These are phyloP conservation scores for Xerocomus potaroensis DNA, from an alignment of 768 basidiomycete genomes.

Conservation along the genomic window DNA sequence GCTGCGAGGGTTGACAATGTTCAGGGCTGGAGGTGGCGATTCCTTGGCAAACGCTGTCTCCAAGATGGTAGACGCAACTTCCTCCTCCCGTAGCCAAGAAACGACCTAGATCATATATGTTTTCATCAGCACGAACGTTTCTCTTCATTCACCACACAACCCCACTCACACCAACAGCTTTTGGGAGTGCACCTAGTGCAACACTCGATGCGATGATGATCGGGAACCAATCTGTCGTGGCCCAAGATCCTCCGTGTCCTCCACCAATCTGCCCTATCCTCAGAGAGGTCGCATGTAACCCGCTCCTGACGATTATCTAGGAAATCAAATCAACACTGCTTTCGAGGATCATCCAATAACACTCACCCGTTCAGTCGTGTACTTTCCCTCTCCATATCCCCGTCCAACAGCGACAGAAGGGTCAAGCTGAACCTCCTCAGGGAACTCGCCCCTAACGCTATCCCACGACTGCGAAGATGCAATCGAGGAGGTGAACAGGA, in stretches of 20 bases:
- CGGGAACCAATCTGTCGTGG: constrained; percentile 28
- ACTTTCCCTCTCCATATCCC: constrained; percentile 49
- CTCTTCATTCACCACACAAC: too few species aligned
- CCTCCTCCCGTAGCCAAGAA: constrained; percentile 43
- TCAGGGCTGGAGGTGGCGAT: constrained; percentile 23
- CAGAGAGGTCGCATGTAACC: constrained; percentile 34
- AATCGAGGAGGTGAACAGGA: constrained; percentile 41
- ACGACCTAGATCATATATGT: too few species aligned
- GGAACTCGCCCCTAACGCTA: constrained; percentile 26
- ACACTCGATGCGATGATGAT: constrained; percentile 36
- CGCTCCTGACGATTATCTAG: constrained; percentile 37
- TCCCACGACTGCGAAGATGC: constrained; percentile 32
- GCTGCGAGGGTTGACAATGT: constrained; percentile 39
- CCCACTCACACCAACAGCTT: constrained; percentile 33
- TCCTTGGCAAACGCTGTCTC: constrained; percentile 23
- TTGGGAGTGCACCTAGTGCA: constrained; percentile 25
- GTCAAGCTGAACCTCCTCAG: constrained; percentile 33
- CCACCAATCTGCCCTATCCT: constrained; percentile 47
- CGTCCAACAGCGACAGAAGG: constrained; percentile 33
- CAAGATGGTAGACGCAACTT: constrained; percentile 32
- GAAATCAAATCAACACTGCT: too few species aligned
- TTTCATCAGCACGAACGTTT: too few species aligned
- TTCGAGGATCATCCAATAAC: too few species aligned
- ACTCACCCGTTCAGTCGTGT: constrained; percentile 31
- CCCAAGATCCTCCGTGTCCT: constrained; percentile 40